Evolutionary conservation across 2,329 filamentous ascomycete species (phyloP).

Genomic region (Aspergillus clavatus): DNA sequence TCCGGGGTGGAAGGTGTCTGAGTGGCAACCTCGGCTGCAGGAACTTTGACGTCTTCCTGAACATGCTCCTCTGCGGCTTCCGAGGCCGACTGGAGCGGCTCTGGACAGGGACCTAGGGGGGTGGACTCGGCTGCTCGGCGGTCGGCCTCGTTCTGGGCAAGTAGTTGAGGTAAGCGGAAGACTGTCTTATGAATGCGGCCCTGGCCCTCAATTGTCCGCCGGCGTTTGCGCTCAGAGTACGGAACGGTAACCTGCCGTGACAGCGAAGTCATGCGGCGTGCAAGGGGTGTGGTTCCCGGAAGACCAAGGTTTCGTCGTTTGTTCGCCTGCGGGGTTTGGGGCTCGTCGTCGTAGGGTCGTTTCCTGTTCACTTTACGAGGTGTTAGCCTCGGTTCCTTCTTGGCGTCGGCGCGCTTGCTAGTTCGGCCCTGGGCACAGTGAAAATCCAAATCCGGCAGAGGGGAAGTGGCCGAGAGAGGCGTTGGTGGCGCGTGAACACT

Average conservation of each 20-base stretch:
- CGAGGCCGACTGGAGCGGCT: conserved; percentile 8
- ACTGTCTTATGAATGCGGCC: conserved; percentile 33
- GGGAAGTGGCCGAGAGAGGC: background rate
- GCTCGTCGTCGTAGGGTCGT: conserved; percentile 13
- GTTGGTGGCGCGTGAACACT: background rate
- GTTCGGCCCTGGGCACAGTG: conserved; percentile 7
- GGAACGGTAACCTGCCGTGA: conserved; percentile 19
- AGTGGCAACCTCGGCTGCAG: conserved; percentile 3
- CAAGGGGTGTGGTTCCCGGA: conserved; percentile 20
- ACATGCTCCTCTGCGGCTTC: conserved; percentile 7
- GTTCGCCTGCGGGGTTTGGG: conserved; percentile 15
- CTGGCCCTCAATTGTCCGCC: conserved; percentile 25
- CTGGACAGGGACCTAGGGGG: conserved; percentile 5
- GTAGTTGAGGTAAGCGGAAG: conserved; percentile 28
- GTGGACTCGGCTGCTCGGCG: conserved; percentile 12
- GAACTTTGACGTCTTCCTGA: conserved; percentile 1
- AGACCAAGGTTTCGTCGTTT: conserved; percentile 22
- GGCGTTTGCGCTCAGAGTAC: conserved; percentile 27
- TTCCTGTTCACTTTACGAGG: conserved; percentile 17
- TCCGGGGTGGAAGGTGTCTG: conserved; percentile 20
- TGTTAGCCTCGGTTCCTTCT: conserved; percentile 12
- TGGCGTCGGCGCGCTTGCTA: background rate
- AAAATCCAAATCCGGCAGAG: background rate
- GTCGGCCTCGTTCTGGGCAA: conserved; percentile 29
- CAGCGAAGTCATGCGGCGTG: conserved; percentile 13